Percentiles rank a stretch among this genome's conserved stretches.
Conservation (phyloP, 179 eudicot genomes). For the Pouteria campechiana region DNA sequence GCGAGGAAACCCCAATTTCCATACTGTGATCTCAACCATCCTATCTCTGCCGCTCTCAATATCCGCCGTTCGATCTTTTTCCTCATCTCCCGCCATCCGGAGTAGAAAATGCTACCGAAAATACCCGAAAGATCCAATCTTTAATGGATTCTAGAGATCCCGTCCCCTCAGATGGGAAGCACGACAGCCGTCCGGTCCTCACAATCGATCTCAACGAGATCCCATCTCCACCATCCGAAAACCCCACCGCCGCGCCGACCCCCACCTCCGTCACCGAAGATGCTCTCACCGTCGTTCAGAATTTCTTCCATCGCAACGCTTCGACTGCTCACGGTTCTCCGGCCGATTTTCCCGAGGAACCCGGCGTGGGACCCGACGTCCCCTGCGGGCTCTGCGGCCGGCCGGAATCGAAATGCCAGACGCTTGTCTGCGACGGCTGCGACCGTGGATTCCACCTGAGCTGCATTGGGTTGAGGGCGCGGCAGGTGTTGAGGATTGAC, state of each 20-base stretch:
- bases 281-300: constrained; percentile 18
- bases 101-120: too few species aligned
- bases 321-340: constrained; percentile 20
- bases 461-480: constrained; percentile 21
- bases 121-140: too few species aligned
- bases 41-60: too few species aligned
- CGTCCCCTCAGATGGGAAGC: too few species aligned
- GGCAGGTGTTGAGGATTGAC: constrained; percentile 12
- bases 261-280: constrained; percentile 5
- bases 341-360: constrained; percentile 35
- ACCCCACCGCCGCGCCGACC: constrained; percentile 25
- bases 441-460: constrained; percentile 45
- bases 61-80: too few species aligned
- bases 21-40: too few species aligned
- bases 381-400: constrained; percentile 26
- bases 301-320: constrained; percentile 21
- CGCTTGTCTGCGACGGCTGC: constrained; percentile 44
- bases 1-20: too few species aligned
- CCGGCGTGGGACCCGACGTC: constrained; percentile 5
- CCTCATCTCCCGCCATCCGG: too few species aligned
- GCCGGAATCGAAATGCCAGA: constrained; percentile 4
- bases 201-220: constrained; percentile 44
- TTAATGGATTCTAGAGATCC: too few species aligned
- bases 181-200: constrained; percentile 12
- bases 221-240: constrained; percentile 22